Base-by-base conservation (phyloP, 1,284 basidiomycete species). In the Erythrobasidium hasegawianum region DNA sequence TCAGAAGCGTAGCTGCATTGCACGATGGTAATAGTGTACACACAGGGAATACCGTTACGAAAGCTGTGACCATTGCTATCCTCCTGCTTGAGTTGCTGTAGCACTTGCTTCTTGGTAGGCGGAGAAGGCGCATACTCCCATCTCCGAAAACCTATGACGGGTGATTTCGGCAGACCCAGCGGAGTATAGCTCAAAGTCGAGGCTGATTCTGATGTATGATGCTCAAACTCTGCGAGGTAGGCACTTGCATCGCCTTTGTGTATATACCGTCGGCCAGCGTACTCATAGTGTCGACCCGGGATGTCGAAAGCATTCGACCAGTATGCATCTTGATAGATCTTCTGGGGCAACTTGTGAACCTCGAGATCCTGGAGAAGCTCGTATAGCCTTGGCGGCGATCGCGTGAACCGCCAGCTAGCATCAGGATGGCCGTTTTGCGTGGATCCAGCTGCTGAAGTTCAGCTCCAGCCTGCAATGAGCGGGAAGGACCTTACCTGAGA, bases 41-140 rank as follows among this genome's bases (percentile, higher is more conserved):
- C 67, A 0, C 45, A 47, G 71, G 47, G 33, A 4, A 33, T 11
- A 33, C 33, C 33, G 11, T 33, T 33, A 11, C 33, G 33, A 11
- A 33, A 5, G 11, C 33, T 33, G 14, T 5, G 43, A 47, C 5
- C 14, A 18, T 47, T 16, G 43, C 16, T 47, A 18, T 14, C 43
- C 16, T 79, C 72, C 38, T 78, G 74, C 39, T 72, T 65, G 22
- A 87, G 72, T 83, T 86, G 88, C 57, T 76, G 80, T 39, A 80
- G 80, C 10, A 81, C 79, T 72, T 84, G 78, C 57, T 76, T 80
- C 14, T 77, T 72, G 50, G 81, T 83, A 0, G 90, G 90, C 0
- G 90, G 87, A 49, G 75, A 73, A 45, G 81, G 78, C 0, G 84
- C 85, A 76, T 85, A 91, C 73, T 93, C 90, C 90, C 90, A 94